Evolutionary conservation across 2,329 filamentous ascomycete species (phyloP), one percentile per base, ranked within the genome.

Genomic region (Scedosporium aurantiacum): DNA sequence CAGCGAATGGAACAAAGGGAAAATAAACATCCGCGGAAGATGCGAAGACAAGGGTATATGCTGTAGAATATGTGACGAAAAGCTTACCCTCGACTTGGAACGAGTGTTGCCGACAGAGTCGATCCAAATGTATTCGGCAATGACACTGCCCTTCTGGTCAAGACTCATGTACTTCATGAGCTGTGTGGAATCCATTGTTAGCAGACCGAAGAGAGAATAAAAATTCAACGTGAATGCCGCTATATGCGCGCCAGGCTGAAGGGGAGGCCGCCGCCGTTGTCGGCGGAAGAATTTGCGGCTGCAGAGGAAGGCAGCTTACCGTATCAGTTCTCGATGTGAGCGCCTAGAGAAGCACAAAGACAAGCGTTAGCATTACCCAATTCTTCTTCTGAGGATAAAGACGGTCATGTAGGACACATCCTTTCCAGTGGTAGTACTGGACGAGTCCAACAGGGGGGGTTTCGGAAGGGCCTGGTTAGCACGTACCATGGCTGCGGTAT

Each of bases 61-160:
- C 58, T 63, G 59, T 58, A 64, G 59, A 59, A 37, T 59, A 62
- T 65, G 25, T 41, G 45, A 64, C 64, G 66, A 60, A 64, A 64
- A 66, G 82, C 90, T 82, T 82, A 97, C 93, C 84, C 91, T 95
- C 73, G 89, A 93, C 82, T 97, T 99, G 74, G 91, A 96, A 71
- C 94, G 91, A 69, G 90, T 83, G 71, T 88, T 87, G 74, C 92
- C 91, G 67, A 79, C 77, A 67, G 89, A 82, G 73, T 97, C 92
- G 74, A 97, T 88, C 93, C 93, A 97, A 82, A 97, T 86, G 79
- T 97, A 97, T 80, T 97, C 93, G 72, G 91, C 93, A 77, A 96
- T 94, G 73, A 95, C 82, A 69, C 79, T 80, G 75, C 91, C 92
- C 76, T 88, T 90, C 81, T 97, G 93, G 75, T 91, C 88, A 71